A percentile compares a stretch with the other conserved stretches of the same genome.
Conservation (phyloP, 2,329 filamentous ascomycete species). For the Alternaria sp. region DNA sequence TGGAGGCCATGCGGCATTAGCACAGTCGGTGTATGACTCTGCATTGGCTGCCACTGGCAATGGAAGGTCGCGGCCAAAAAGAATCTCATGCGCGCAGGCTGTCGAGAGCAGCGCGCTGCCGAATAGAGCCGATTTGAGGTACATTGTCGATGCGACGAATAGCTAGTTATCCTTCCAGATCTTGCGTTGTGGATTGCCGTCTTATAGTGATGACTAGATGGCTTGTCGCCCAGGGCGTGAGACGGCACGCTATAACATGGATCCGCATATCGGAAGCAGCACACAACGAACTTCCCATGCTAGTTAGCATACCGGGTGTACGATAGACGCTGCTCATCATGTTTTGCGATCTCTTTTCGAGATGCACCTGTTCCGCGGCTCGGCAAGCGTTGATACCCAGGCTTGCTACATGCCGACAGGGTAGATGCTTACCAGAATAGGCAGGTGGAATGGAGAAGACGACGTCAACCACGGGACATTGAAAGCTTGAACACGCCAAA, state of each 20-base stretch:
- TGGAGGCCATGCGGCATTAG: constrained; percentile 54
- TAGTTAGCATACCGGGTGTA: constrained; percentile 30
- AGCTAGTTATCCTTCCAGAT: not conserved
- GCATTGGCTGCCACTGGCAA: constrained; percentile 42
- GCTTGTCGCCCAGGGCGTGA: not conserved
- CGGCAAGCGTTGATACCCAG: constrained; percentile 32
- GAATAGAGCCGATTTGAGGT: constrained; percentile 18
- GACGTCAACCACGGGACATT: constrained; percentile 4
- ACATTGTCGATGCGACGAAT: constrained; percentile 27
- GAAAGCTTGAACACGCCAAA: not conserved
- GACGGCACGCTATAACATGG: constrained; percentile 7
- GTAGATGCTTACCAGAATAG: constrained; percentile 36
- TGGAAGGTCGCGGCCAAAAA: constrained; percentile 37
- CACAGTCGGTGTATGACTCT: constrained; percentile 44
- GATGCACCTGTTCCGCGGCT: constrained; percentile 28
- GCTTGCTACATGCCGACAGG: constrained; percentile 26
- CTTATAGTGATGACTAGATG: constrained; percentile 18
- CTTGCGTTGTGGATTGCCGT: not conserved
- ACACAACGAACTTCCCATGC: constrained; percentile 36
- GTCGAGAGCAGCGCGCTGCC: constrained; percentile 27
- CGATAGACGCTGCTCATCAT: constrained; percentile 18
- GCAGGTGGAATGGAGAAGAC: constrained; percentile 31
- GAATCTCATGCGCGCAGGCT: constrained; percentile 36
- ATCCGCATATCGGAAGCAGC: constrained; percentile 13
- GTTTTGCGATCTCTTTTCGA: constrained; percentile 14